Conservation (phyloP, 1,284 basidiomycete species). For the Melampsora allii-populina region DNA sequence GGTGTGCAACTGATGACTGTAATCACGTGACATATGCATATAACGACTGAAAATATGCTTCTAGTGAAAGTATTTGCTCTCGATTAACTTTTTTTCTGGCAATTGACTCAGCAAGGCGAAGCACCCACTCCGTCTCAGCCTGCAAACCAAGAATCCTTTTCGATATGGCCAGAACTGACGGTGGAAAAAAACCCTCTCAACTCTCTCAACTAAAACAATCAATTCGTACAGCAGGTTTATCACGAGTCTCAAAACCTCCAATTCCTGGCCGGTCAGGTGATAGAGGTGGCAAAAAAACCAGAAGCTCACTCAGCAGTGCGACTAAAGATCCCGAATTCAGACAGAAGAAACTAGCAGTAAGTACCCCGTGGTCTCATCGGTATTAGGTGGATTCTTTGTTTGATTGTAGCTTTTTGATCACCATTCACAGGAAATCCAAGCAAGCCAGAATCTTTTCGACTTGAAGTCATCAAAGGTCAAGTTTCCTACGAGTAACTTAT, state of each 20-base stretch:
- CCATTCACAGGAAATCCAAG: conserved; percentile 30
- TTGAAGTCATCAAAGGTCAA: conserved; percentile 37
- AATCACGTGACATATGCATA: too few species aligned
- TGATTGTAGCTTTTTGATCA: background rate
- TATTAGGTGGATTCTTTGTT: background rate
- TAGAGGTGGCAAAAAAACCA: conserved; percentile 11
- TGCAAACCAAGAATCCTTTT: background rate
- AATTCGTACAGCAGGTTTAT: conserved; percentile 26
- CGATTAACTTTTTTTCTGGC: too few species aligned
- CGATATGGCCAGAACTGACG: background rate
- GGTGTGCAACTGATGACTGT: too few species aligned
- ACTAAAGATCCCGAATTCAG: conserved; percentile 40
- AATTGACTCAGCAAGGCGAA: too few species aligned
- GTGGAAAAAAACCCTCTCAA: conserved; percentile 31
- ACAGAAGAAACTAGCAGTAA: conserved; percentile 33
- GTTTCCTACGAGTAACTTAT: conserved; percentile 24
- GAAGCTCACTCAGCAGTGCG: conserved; percentile 12
- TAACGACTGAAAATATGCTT: too few species aligned
- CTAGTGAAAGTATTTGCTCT: too few species aligned
- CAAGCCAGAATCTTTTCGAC: conserved; percentile 40
- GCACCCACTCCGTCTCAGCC: too few species aligned
- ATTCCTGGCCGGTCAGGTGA: background rate
- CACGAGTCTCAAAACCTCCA: conserved; percentile 9
- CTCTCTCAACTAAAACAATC: conserved; percentile 38
- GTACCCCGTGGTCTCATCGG: background rate